Evolutionary conservation across 306 rosid species (phyloP).

Genomic region (Prunus mongolica): DNA sequence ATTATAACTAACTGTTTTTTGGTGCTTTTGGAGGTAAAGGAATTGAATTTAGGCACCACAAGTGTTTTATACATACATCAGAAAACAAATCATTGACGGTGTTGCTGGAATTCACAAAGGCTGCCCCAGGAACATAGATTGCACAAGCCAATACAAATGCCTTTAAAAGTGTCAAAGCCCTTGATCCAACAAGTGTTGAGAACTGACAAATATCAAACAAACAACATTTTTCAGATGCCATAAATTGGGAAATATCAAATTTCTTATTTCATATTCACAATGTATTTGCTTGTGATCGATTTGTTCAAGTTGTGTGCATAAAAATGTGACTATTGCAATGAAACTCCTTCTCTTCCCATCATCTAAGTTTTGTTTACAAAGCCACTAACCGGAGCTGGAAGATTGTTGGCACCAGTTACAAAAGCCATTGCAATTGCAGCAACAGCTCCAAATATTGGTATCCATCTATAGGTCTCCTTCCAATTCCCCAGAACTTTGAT

Average conservation of each 20-base stretch:
- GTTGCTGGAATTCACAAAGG: slow-evolving; percentile 16
- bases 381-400: slow-evolving; percentile 31
- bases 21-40: background rate
- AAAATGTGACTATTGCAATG: background rate
- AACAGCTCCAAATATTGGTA: slow-evolving; percentile 26
- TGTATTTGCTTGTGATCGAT: background rate
- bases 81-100: slow-evolving; percentile 11
- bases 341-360: background rate
- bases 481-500: slow-evolving; percentile 13
- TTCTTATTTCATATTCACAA: background rate
- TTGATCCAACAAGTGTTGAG: slow-evolving; percentile 9
- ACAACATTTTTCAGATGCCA: background rate
- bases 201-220: slow-evolving; percentile 14
- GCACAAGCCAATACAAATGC: slow-evolving; percentile 14
- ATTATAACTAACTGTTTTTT: background rate
- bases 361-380: background rate
- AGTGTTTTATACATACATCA: slow-evolving; percentile 1
- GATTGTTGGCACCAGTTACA: slow-evolving; percentile 25
- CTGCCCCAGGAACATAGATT: slow-evolving; percentile 22
- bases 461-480: slow-evolving; percentile 29
- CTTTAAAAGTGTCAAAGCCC: slow-evolving; percentile 24
- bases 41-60: background rate
- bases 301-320: background rate
- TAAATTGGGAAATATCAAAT: background rate
- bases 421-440: slow-evolving; percentile 18